Evolutionary conservation across 805 yeast genomes (phyloP).

Genomic region (Candida boidinii): DNA sequence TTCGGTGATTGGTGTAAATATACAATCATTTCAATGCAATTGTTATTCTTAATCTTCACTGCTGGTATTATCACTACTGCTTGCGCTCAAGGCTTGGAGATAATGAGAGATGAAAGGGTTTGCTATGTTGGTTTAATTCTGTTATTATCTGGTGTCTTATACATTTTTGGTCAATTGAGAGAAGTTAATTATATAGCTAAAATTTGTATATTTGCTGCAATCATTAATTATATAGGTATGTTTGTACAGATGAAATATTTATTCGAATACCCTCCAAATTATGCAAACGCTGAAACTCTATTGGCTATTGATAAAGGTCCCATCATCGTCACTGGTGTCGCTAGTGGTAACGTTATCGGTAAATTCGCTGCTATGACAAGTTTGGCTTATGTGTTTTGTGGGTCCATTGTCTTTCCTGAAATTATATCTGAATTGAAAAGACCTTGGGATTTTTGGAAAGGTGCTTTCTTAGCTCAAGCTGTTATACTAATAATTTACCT

Average conservation of each 20-base stretch:
- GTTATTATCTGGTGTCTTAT: slow-evolving; percentile 32
- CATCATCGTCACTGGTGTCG: slow-evolving; percentile 6
- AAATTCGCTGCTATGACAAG: slow-evolving; percentile 32
- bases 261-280: slow-evolving; percentile 10
- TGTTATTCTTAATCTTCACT: slow-evolving; percentile 31
- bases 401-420: slow-evolving; percentile 41
- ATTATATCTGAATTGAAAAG: slow-evolving; percentile 39
- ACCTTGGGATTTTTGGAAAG: slow-evolving; percentile 41
- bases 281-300: slow-evolving; percentile 11
- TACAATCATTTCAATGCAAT: slow-evolving; percentile 27
- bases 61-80: slow-evolving; percentile 31
- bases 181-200: slow-evolving; percentile 27
- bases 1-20: slow-evolving; percentile 25
- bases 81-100: slow-evolving; percentile 32
- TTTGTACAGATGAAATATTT: slow-evolving; percentile 11
- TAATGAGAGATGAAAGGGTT: slow-evolving; percentile 23
- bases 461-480: slow-evolving; percentile 32
- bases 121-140: slow-evolving; percentile 32
- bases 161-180: slow-evolving; percentile 32
- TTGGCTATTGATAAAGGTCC: slow-evolving; percentile 9
- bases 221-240: slow-evolving; percentile 10
- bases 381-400: slow-evolving; percentile 41
- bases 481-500: slow-evolving; percentile 31
- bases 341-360: slow-evolving; percentile 13
- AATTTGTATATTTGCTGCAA: slow-evolving; percentile 10